phyloP scores from a whole-genome alignment of 2,329 filamentous ascomycete species.

The Penicillium hesseltinei region DNA sequence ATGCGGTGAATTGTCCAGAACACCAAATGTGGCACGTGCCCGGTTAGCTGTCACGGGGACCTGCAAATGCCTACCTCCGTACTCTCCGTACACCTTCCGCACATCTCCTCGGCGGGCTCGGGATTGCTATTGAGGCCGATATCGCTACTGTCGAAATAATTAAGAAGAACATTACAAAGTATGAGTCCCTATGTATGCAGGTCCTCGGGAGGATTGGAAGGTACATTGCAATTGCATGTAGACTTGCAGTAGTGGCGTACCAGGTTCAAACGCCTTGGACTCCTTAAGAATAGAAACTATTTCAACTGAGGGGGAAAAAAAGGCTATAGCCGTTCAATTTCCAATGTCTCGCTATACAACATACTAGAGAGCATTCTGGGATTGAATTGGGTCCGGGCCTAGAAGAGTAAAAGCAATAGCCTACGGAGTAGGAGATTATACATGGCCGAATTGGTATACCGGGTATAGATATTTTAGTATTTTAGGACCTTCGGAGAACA shows the following conservation, averaged over 20 bases:
- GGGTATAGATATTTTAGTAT: not conserved
- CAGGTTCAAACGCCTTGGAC: not conserved
- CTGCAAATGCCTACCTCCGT: not conserved
- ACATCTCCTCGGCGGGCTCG: not conserved
- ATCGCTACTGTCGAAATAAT: not conserved
- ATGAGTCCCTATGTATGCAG: too few relatives aligned
- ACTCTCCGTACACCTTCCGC: not conserved
- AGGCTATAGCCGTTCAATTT: conserved; percentile 3
- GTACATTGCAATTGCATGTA: not conserved
- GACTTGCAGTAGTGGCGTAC: not conserved
- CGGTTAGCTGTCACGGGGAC: not conserved
- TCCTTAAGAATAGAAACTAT: not conserved
- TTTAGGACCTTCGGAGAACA: not conserved
- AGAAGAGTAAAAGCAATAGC: conserved; percentile 9
- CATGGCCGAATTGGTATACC: not conserved
- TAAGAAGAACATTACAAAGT: too few relatives aligned
- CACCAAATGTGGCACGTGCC: not conserved
- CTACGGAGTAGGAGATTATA: not conserved
- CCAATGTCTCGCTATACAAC: not conserved
- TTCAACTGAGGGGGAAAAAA: not conserved
- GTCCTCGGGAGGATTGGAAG: not conserved
- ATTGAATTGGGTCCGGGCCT: not conserved
- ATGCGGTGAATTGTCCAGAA: not conserved
- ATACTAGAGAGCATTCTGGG: not conserved
- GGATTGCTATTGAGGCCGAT: not conserved